These are phyloP conservation scores for Geotrichum fermentans DNA, from an alignment of 1,139 yeast genomes.

Conservation along the genomic window DNA sequence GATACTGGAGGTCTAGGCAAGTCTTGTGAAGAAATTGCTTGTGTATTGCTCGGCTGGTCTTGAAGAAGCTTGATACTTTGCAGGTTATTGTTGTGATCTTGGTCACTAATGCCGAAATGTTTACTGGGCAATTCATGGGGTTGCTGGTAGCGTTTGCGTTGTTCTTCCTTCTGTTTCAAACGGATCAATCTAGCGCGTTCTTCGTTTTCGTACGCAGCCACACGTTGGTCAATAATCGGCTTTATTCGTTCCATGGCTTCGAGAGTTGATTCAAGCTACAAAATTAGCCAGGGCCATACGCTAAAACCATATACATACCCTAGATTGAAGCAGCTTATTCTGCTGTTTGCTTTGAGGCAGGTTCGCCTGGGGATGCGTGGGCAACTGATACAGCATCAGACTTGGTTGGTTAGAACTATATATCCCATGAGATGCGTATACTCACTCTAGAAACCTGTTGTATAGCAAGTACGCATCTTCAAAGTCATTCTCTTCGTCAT, in stretches of 20 bases:
- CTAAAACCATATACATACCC: not conserved
- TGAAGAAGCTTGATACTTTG: conserved; percentile 14
- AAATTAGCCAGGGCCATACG: conserved; percentile 13
- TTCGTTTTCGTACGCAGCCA: conserved; percentile 28
- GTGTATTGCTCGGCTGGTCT: not conserved
- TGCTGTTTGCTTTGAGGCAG: conserved; percentile 28
- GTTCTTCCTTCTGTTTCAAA: conserved; percentile 13
- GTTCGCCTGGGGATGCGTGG: conserved; percentile 43
- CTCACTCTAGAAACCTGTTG: conserved; percentile 45
- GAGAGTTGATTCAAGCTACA: conserved; percentile 31
- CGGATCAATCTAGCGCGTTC: conserved; percentile 5
- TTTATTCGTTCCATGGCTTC: conserved; percentile 41
- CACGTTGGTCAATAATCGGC: conserved; percentile 34
- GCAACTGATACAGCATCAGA: conserved; percentile 44
- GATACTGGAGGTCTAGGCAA: not conserved
- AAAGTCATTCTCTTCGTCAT: conserved; percentile 39
- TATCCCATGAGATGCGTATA: not conserved
- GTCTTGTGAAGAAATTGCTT: not conserved
- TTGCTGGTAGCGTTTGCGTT: conserved; percentile 17
- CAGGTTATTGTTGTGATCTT: conserved; percentile 17
- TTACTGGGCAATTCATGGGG: not conserved
- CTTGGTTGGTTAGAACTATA: conserved; percentile 13
- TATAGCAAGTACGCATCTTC: conserved; percentile 49
- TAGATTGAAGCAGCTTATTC: conserved; percentile 23
- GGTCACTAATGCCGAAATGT: conserved; percentile 7